Percentiles rank a stretch among this genome's conserved stretches.
Evolutionary conservation across 768 basidiomycete species (phyloP).

Genomic region (Leccinum obscurum): DNA sequence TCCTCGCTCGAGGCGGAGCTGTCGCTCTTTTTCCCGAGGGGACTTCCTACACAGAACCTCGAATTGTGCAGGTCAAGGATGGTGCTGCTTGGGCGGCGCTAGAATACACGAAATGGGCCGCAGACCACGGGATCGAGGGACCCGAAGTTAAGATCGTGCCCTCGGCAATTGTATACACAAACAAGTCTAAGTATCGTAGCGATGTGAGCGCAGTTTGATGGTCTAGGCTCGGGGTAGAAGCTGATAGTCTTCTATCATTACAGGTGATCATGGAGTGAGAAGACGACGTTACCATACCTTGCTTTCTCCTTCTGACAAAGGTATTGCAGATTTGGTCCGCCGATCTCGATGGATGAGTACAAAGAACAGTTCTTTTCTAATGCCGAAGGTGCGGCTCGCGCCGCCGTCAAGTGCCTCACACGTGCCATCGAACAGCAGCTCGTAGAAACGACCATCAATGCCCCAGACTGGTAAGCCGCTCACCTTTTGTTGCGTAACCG

Average conservation of each 20-base stretch:
- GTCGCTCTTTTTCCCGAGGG: constrained; percentile 96
- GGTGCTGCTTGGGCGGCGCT: constrained; percentile 94
- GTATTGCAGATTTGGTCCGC: constrained; percentile 68
- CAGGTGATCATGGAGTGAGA: constrained; percentile 76
- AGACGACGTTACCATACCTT: constrained; percentile 3
- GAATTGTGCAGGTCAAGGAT: constrained; percentile 91
- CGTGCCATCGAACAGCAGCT: constrained; percentile 69
- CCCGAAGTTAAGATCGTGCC: constrained; percentile 66
- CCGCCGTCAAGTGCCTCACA: constrained; percentile 87
- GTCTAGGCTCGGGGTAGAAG: constrained; percentile 1
- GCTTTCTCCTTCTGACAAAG: constrained; percentile 13
- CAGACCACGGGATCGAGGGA: constrained; percentile 50
- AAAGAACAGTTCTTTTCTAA: constrained; percentile 74
- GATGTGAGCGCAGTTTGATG: constrained; percentile 56
- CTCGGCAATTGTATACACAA: constrained; percentile 88
- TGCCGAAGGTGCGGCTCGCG: constrained; percentile 65
- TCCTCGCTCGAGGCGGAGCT: constrained; percentile 72
- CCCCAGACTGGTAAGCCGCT: constrained; percentile 81
- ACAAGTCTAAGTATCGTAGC: constrained; percentile 95
- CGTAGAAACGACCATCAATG: constrained; percentile 80
- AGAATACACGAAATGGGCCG: constrained; percentile 84
- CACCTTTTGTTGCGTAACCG: constrained; percentile 8
- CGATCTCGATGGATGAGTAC: constrained; percentile 75
- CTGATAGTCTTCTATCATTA: constrained; percentile 18
- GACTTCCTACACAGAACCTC: constrained; percentile 90